Evolutionary conservation across 805 yeast species (phyloP), one percentile per base, ranked within the genome.

Genomic region (Kregervanrija delftensis): DNA sequence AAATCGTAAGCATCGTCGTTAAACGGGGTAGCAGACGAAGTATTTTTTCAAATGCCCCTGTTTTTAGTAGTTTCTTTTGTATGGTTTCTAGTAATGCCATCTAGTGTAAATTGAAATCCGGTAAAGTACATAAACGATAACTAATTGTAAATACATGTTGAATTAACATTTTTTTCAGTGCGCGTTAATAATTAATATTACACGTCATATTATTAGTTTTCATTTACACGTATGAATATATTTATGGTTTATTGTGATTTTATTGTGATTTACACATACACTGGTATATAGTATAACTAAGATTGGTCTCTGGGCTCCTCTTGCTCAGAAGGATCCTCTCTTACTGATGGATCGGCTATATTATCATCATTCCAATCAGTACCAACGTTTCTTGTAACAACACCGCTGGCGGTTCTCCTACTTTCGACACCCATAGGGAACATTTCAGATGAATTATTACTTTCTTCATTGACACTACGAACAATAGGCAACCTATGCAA

Each of bases 341-440:
- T 22, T 22, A 6, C 28, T 2, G 10, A 13, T 40, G 16, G 14
- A 22, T 15, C 11, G 11, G n/a, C 13, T 10, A 3, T n/a, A 17
- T 13, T 13, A 37, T 28, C 30, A 37, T 28, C 22, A 33, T 33
- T 14, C 11, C n/a, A 14, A 31, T 12, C n/a, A 13, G 14, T n/a
- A 14, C n/a, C 31, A 11, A 41, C 22, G 22, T 42, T 46, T 30
- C 49, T 46, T 2, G 78, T 72, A n/a, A 59, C 67, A 1, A 72
- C 73, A 2, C 79, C 80, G 39, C 49, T 53, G 0, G 65, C 55
- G 0, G 74, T 72, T 47, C 80, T 58, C 46, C 76, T 65, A 50
- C 79, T 74, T 11, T 71, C 57, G 9, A 76, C 73, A 1, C 79
- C 80, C 3, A 69, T 51, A 1, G 79, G 72, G 51, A 76, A 74